Evolutionary conservation across 768 basidiomycete species (phyloP), one percentile per base, ranked within the genome.

Genomic region (Suillus clintonianus): DNA sequence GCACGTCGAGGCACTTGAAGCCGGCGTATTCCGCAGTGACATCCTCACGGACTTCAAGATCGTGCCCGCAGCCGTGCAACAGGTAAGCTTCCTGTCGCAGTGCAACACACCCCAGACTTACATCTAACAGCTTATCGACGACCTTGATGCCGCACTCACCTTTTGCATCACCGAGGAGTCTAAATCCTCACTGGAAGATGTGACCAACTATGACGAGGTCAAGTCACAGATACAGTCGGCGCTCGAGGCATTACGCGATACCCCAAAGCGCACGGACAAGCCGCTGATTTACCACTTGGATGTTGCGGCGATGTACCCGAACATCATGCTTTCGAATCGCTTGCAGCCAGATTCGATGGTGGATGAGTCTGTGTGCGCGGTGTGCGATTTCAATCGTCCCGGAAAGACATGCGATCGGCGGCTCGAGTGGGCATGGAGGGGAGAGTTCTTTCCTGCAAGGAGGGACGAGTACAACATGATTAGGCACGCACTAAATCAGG

Each of bases 321-420:
- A 99, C 77, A 99, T 99, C 86, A 99, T 99, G 97, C 89, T 99
- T 82, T 98, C 96, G 19, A 99, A 99, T 74, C 93, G 97, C 39
- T 84, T 99, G 2, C 97, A 99, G 69, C 97, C 97, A 2, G 97
- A 99, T 77, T 97, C 97, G 2, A 92, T 99, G 80, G 91, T 98
- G 11, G 94, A 96, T 71, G 97, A 99, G 75, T 88, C 97, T 22
- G 91, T 90, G 19, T 99, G 97, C 71, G 97, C 97, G 1, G 95
- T 98, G 2, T 99, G 97, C 78, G 97, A 99, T 77, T 99, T 91
- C 76, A 99, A 99, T 70, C 87, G 96, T 10, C 96, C 97, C 0
- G 94, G 93, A 24, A 99, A 99, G 79, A 85, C 87, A 13, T 99
- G 97, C 76, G 97, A 99, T 73, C 82, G 97, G 53, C 85, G 92